Percentiles rank a stretch among this genome's conserved stretches.
Conservation (phyloP, 192 early-diverging fungal species). For the Umbelopsis sp. region DNA sequence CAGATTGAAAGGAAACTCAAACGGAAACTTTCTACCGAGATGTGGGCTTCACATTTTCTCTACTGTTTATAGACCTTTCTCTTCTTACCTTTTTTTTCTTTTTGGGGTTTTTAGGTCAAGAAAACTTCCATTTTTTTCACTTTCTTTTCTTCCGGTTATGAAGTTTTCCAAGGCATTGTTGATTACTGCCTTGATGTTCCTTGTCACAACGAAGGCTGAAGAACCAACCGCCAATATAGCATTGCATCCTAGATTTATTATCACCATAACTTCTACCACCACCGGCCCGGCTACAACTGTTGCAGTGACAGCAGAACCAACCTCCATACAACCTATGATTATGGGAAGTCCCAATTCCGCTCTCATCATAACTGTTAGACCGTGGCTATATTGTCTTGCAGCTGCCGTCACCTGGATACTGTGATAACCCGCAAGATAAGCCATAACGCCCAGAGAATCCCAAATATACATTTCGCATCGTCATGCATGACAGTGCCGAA, state of each 20-base stretch:
- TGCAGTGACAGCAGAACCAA: background rate
- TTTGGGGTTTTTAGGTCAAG: no score
- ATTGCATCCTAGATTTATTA: background rate
- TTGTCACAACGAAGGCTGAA: background rate
- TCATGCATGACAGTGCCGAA: no score
- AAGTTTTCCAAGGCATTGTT: background rate
- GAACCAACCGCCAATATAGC: background rate
- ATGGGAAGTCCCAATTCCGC: background rate
- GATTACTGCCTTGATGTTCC: background rate
- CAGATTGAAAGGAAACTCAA: background rate
- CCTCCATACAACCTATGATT: background rate
- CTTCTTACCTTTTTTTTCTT: background rate
- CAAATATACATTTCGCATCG: no score
- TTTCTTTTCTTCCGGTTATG: background rate
- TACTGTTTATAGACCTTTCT: background rate
- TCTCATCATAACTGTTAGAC: background rate
- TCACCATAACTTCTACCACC: constrained; percentile 2
- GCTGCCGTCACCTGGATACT: background rate
- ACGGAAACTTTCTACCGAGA: constrained; percentile 16
- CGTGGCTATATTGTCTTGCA: background rate
- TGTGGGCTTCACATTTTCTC: background rate
- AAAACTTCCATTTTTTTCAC: no score
- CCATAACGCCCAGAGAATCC: no score
- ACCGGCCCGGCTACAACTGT: background rate
- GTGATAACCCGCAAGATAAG: no score